phyloP scores from a whole-genome alignment of 2,329 filamentous ascomycete genomes.

The Alternaria ventricosa region DNA sequence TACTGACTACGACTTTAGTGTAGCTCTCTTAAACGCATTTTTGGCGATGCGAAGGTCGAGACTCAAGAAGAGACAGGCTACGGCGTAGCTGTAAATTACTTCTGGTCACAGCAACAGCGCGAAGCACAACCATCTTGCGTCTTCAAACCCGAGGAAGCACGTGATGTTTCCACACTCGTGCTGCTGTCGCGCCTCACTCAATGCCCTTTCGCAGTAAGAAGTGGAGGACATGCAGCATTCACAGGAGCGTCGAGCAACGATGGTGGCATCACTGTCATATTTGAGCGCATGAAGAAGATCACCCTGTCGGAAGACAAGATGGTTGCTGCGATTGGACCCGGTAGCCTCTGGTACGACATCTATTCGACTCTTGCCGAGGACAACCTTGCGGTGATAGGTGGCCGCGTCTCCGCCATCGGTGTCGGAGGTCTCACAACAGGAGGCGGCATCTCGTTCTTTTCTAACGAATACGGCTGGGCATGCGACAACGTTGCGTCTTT shows the following conservation, averaged over 20 bases:
- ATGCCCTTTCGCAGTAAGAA: slow-evolving; percentile 51
- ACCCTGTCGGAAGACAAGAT: slow-evolving; percentile 24
- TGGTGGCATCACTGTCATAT: slow-evolving; percentile 34
- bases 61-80: slow-evolving; percentile 20
- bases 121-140: slow-evolving; percentile 30
- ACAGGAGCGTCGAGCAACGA: slow-evolving; percentile 37
- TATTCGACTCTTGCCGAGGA: slow-evolving; percentile 34
- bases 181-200: slow-evolving; percentile 26
- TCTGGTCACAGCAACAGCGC: slow-evolving; percentile 35
- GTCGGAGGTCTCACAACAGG: slow-evolving; percentile 30
- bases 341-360: slow-evolving; percentile 42
- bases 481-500: slow-evolving; percentile 45
- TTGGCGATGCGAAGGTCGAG: slow-evolving; percentile 21
- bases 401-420: slow-evolving; percentile 36
- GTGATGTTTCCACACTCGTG: slow-evolving; percentile 26
- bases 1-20: slow-evolving; percentile 21
- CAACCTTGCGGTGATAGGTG: slow-evolving; percentile 35
- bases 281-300: slow-evolving; percentile 34
- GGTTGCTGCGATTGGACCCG: slow-evolving; percentile 35
- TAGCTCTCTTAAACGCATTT: slow-evolving; percentile 24
- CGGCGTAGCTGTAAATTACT: slow-evolving; percentile 20
- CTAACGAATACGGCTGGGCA: slow-evolving; percentile 35
- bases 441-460: slow-evolving; percentile 42
- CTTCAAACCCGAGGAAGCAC: slow-evolving; percentile 28
- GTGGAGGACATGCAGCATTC: slow-evolving; percentile 34